Evolutionary conservation across 441 rosid genomes (phyloP).

Genomic region (Populus hybrid): DNA sequence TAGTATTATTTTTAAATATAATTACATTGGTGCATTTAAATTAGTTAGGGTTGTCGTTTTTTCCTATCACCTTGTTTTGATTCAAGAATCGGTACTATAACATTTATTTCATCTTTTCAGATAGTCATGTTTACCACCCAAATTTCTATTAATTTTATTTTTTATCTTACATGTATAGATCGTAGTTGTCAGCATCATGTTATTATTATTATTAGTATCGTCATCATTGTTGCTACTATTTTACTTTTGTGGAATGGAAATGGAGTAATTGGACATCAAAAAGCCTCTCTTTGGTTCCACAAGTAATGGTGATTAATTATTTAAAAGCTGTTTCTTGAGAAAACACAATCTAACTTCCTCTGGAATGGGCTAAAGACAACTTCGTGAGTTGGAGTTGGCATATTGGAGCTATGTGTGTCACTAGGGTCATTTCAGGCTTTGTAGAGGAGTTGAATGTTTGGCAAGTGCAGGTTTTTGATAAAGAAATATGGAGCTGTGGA

Average conservation of each 20-base stretch:
- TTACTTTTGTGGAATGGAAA: not conserved
- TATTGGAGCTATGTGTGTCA: not conserved
- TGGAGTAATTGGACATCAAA: not conserved
- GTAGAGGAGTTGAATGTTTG: not conserved
- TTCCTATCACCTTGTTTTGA: not conserved
- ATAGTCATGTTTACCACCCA: not conserved
- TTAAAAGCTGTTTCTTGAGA: not conserved
- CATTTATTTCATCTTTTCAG: not conserved
- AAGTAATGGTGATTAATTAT: not conserved
- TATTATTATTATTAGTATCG: not conserved
- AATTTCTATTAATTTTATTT: no score
- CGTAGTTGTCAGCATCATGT: not conserved
- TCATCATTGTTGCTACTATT: not conserved
- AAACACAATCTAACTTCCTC: not conserved
- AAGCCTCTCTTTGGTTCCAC: not conserved
- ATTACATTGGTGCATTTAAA: slow-evolving; percentile 4
- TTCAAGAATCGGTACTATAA: not conserved
- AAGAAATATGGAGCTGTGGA: not conserved
- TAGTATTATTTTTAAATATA: not conserved
- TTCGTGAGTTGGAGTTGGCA: not conserved
- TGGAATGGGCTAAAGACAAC: not conserved
- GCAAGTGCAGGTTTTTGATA: not conserved
- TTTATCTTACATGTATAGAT: not conserved
- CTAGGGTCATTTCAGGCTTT: not conserved
- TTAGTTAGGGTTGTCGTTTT: not conserved